phyloP scores from a whole-genome alignment of 805 yeast species.

The Saturnispora mendoncae region DNA sequence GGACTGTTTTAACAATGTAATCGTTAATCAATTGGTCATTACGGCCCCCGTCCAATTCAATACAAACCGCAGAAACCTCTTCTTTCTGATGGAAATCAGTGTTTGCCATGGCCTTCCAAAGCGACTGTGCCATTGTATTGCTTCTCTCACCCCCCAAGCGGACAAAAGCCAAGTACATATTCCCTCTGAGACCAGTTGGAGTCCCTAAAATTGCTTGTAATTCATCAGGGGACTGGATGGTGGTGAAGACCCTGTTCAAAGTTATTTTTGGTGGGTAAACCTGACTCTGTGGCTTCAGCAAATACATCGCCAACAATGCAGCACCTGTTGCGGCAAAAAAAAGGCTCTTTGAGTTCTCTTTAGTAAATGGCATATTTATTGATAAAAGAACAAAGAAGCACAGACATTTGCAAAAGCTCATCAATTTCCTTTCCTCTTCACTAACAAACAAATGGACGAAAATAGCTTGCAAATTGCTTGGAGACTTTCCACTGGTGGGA shows the following conservation, averaged over 20 bases:
- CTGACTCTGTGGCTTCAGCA: neutral
- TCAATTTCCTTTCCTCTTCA: neutral
- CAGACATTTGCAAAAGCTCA: slow-evolving; percentile 3
- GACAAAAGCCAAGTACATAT: slow-evolving; percentile 38
- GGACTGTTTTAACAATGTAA: slow-evolving; percentile 47
- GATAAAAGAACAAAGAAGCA: neutral
- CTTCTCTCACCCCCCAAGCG: slow-evolving; percentile 53
- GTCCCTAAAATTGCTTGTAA: slow-evolving; percentile 38
- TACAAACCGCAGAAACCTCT: slow-evolving; percentile 14
- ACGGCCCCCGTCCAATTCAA: slow-evolving; percentile 14
- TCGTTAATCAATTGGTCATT: slow-evolving; percentile 49
- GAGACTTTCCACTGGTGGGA: neutral
- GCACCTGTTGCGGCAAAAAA: slow-evolving; percentile 5
- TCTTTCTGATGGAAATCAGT: slow-evolving; percentile 62
- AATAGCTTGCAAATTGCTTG: slow-evolving; percentile 2
- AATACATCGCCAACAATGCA: slow-evolving; percentile 2
- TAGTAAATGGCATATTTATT: neutral
- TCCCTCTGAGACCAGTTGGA: slow-evolving; percentile 10
- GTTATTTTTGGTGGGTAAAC: slow-evolving; percentile 29
- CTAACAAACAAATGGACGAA: neutral
- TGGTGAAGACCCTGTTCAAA: slow-evolving; percentile 38
- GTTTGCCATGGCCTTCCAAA: slow-evolving; percentile 56
- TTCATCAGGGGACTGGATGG: slow-evolving; percentile 50
- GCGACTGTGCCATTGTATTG: slow-evolving; percentile 52
- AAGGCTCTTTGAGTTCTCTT: neutral